Evolutionary conservation across 2,329 filamentous ascomycete genomes (phyloP), one percentile per base, ranked within the genome.

Genomic region (Monilinia polystroma): DNA sequence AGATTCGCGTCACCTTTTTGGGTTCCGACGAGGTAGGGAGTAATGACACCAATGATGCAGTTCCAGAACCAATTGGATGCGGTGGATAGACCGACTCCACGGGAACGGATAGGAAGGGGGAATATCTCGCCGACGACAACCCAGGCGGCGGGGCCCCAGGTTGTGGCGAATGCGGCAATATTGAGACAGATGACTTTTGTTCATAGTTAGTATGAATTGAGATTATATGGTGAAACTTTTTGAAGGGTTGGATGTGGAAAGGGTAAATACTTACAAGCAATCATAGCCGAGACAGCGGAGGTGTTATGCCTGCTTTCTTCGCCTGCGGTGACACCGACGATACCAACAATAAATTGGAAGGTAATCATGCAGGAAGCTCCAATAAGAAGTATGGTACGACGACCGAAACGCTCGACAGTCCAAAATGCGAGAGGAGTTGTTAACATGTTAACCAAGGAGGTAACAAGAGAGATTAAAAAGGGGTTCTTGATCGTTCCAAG

Each of bases 31-130:
- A 91, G 87, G 82, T 89, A 91, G 16, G 89, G 88, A 10, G 86
- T 90, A 78, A 92, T 90, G 77, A 92, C 84, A 68, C 86, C 83
- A 72, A 87, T 86, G 77, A 83, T 84, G 78, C 88, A 92, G 82
- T 93, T 95, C 73, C 91, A 95, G 70, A 95, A 85, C 92, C 92
- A 96, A 85, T 96, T 96, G 76, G 89, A 92, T 68, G 92, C 90
- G 10, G 93, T 96, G 49, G 92, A 93, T 56, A 96, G 84, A 73
- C 85, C 92, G 68, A 96, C 92, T 81, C 93, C 93, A 72, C 91
- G 90, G 52, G 93, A 90, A 75, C 93, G 91, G 79, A 96, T 94
- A 69, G 91, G 91, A 64, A 96, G 86, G 67, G 92, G 92, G 86
- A 90, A 96, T 79, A 95, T 90, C 82, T 97, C 92, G 76, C 92